A percentile compares a stretch with the other conserved stretches of the same genome.
Conservation (phyloP, 73 alveolate genomes). For the Paramecium caudatum region DNA sequence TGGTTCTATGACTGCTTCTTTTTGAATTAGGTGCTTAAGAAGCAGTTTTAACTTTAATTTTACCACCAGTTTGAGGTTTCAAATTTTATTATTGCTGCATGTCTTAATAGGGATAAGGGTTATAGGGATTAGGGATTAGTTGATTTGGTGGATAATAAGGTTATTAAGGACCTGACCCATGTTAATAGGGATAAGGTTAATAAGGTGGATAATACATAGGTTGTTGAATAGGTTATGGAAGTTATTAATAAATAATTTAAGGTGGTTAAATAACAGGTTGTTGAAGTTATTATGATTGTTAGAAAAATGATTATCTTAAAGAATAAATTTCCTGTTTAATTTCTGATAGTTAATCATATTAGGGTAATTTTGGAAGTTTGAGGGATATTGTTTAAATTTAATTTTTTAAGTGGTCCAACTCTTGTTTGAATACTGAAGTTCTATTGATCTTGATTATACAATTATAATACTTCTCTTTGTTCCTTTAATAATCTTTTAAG, state of each 20-base stretch:
- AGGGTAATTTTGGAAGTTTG: constrained; percentile 24
- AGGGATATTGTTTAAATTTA: not conserved
- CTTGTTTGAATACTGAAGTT: not conserved
- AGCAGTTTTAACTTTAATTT: not conserved
- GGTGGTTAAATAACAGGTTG: not conserved
- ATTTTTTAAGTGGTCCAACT: not conserved
- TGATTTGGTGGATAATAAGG: constrained; percentile 37
- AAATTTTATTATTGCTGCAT: constrained; percentile 69
- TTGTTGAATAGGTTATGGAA: not conserved
- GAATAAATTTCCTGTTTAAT: not conserved
- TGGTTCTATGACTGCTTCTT: not conserved
- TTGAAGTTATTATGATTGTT: not conserved
- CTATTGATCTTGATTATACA: constrained; percentile 1
- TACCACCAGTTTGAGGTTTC: not conserved
- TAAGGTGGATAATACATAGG: constrained; percentile 45
- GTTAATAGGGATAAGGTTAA: not conserved
- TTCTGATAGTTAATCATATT: constrained; percentile 3
- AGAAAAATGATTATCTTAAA: constrained; percentile 18
- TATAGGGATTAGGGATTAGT: constrained; percentile 88
- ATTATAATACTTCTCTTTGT: constrained; percentile 35
- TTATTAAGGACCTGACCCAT: too few species aligned
- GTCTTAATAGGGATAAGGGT: constrained; percentile 88
- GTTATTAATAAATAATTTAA: not conserved
- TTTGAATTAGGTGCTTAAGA: constrained; percentile 1
- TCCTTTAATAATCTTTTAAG: constrained; percentile 23